Evolutionary conservation across 306 rosid species (phyloP), one percentile per base, ranked within the genome.

Genomic region (Rosa rugosa): DNA sequence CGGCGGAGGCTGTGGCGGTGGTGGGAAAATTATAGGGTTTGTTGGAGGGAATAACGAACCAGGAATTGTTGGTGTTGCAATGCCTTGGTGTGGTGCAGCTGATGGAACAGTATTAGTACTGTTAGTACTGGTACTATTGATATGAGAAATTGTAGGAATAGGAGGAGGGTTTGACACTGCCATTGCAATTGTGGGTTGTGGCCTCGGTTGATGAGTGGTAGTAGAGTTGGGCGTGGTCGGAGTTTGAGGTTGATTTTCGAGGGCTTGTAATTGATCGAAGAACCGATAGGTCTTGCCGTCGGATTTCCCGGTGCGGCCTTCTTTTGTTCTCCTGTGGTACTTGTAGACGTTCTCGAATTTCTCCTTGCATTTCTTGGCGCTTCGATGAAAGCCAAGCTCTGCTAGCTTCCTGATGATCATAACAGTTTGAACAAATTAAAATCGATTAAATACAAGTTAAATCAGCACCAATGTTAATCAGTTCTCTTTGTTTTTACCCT

Each of bases 311-410:
- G 85, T 86, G 11, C 96, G 80, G 44, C 94, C 97, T 81, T 93
- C 97, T 69, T 90, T 95, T 69, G 98, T 95, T 83, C 99, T 85
- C 80, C 91, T 90, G 83, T 95, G 99, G 76, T 95, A 95, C 86
- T 95, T 95, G 89, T 90, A 93, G 36, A 95, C 97, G 80, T 95
- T 95, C 89, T 95, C 99, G 47, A 95, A 95, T 72, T 95, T 95
- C 88, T 95, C 99, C 76, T 93, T 93, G 87, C 99, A 95, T 71
- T 95, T 95, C 92, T 95, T 95, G 20, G 97, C 89, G 75, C 83
- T 90, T 84, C 99, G 86, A 65, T 88, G 88, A 80, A 84, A 95
- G 41, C 98, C 99, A 79, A 87, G 92, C 69, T 91, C 97, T 46
- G 91, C 97, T 69, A 95, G 85, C 81, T 93, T 95, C 91, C 99